Percentiles rank a stretch among this genome's conserved stretches.
These are phyloP conservation scores for Leccinum sublutescens DNA, from an alignment of 768 basidiomycete species.

Conservation along the genomic window DNA sequence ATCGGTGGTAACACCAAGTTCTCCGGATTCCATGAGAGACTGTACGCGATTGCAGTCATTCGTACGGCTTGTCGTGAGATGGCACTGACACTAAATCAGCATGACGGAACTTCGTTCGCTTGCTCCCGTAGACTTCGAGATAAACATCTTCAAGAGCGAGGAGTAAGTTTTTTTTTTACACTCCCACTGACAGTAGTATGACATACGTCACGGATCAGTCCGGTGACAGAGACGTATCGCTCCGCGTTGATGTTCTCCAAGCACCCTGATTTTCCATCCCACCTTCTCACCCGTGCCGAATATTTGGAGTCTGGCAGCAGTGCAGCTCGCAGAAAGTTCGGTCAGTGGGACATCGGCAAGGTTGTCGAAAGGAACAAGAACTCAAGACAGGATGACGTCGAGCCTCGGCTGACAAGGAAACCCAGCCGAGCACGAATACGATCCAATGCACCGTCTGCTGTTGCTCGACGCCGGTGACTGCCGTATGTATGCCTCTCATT, in stretches of 20 bases:
- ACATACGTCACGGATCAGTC: slow-evolving; percentile 40
- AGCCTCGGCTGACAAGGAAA: slow-evolving; percentile 27
- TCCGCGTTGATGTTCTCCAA: slow-evolving; percentile 59
- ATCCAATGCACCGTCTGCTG: slow-evolving; percentile 13
- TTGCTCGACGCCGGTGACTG: slow-evolving; percentile 30
- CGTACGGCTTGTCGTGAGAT: slow-evolving; percentile 14
- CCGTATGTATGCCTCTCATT: slow-evolving; percentile 2
- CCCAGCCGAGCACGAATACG: slow-evolving; percentile 30
- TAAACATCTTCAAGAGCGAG: slow-evolving; percentile 66
- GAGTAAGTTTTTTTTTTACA: slow-evolving; percentile 55
- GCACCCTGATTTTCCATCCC: slow-evolving; percentile 47
- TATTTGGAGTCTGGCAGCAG: slow-evolving; percentile 82
- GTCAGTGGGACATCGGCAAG: slow-evolving; percentile 47
- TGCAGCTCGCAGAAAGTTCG: slow-evolving; percentile 74
- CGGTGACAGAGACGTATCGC: slow-evolving; percentile 63
- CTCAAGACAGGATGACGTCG: slow-evolving; percentile 20
- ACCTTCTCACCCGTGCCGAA: slow-evolving; percentile 72
- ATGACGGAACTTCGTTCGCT: slow-evolving; percentile 70
- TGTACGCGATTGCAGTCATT: slow-evolving; percentile 52
- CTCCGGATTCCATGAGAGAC: slow-evolving; percentile 66
- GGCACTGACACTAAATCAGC: slow-evolving; percentile 40
- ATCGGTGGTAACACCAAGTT: slow-evolving; percentile 83
- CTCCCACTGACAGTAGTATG: slow-evolving; percentile 10
- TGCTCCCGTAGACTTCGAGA: slow-evolving; percentile 79
- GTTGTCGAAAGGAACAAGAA: slow-evolving; percentile 24